These are phyloP conservation scores for Bacidia rubella DNA, from an alignment of 495 filamentous ascomycete genomes.

Conservation along the genomic window DNA sequence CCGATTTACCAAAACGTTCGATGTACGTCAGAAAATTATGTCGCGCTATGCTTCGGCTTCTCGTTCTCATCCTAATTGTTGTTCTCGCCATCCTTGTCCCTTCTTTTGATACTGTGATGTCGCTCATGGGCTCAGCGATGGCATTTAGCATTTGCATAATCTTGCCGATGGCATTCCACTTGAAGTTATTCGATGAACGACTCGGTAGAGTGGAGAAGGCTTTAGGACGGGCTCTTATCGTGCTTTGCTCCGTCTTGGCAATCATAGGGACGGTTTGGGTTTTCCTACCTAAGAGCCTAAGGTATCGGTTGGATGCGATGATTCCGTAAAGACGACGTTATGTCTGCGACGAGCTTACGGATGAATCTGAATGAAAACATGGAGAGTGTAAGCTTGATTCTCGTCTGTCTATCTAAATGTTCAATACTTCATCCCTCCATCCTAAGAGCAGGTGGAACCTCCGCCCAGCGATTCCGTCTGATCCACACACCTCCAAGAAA, in stretches of 20 bases:
- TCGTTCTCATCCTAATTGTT: conserved; percentile 46
- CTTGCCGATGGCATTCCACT: conserved; percentile 73
- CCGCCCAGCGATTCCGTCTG: too few species aligned
- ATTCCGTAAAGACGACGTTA: neutral
- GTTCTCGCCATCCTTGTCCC: conserved; percentile 69
- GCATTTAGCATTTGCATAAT: conserved; percentile 94
- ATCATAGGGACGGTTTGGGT: conserved; percentile 73
- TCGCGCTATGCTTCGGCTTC: conserved; percentile 47
- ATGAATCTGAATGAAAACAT: neutral
- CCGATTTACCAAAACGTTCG: neutral
- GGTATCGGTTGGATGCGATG: conserved; percentile 13
- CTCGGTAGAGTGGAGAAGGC: conserved; percentile 50
- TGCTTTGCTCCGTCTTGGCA: conserved; percentile 53
- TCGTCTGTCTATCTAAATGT: too few species aligned
- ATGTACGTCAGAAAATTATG: conserved; percentile 32
- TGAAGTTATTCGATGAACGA: conserved; percentile 82
- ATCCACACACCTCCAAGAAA: too few species aligned
- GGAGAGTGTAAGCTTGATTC: neutral
- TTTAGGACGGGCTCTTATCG: conserved; percentile 56
- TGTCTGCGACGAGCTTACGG: too few species aligned
- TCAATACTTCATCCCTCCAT: too few species aligned
- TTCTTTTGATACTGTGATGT: conserved; percentile 86
- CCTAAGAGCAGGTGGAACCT: too few species aligned
- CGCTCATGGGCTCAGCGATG: conserved; percentile 76
- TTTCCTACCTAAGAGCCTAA: conserved; percentile 54